Percentiles rank a stretch among this genome's conserved stretches.
Conservation (phyloP, 345 rosid genomes). For the Melaleuca quinquenervia region DNA sequence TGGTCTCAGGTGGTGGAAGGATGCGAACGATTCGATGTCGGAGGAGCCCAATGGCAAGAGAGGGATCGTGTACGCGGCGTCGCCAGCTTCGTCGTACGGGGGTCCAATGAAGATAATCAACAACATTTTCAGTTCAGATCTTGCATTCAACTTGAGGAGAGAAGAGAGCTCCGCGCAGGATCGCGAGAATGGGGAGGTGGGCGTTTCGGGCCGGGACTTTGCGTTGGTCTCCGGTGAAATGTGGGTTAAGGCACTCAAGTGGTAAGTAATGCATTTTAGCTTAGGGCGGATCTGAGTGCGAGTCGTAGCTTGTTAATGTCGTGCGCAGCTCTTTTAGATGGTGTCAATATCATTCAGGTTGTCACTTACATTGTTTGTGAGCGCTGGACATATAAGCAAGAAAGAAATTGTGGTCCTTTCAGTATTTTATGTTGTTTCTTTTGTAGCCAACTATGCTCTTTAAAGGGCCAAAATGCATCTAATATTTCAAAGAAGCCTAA, state of each 20-base stretch:
- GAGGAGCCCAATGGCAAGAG: slow-evolving; percentile 37
- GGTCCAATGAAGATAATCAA: slow-evolving; percentile 94
- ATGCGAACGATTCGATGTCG: slow-evolving; percentile 43
- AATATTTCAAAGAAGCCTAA: neutral
- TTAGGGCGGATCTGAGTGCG: neutral
- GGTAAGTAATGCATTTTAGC: slow-evolving; percentile 27
- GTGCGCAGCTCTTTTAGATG: neutral
- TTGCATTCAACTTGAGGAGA: slow-evolving; percentile 63
- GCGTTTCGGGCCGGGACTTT: slow-evolving; percentile 78
- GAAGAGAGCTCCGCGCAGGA: slow-evolving; percentile 45
- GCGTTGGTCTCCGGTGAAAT: slow-evolving; percentile 91
- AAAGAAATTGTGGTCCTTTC: neutral
- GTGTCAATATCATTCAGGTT: neutral
- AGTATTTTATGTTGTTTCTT: neutral
- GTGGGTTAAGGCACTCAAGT: slow-evolving; percentile 93
- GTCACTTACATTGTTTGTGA: neutral
- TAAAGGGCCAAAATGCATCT: neutral
- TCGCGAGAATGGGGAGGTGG: slow-evolving; percentile 58
- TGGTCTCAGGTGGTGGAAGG: slow-evolving; percentile 88
- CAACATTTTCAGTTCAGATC: slow-evolving; percentile 77
- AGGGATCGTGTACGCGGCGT: slow-evolving; percentile 63
- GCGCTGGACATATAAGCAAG: neutral
- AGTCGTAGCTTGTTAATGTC: neutral
- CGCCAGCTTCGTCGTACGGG: slow-evolving; percentile 48
- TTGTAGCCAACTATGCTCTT: neutral